phyloP scores from a whole-genome alignment of 441 rosid genomes.

The Rhodomyrtus psidioides region DNA sequence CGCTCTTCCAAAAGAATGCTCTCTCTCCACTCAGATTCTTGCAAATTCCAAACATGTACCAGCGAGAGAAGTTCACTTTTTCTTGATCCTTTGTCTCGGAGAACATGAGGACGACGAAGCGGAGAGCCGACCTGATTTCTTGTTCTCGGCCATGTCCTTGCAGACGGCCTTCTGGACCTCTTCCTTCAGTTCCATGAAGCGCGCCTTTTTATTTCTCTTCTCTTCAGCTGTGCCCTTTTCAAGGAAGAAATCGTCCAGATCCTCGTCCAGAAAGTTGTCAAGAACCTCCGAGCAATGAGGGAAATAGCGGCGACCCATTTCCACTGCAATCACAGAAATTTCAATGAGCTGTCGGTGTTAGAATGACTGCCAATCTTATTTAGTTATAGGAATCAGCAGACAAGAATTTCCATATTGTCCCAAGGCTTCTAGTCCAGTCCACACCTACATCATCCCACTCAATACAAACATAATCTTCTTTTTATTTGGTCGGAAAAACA shows the following conservation, averaged over 20 bases:
- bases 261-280: neutral
- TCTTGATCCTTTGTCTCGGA: neutral
- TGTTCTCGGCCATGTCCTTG: neutral
- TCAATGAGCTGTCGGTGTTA: neutral
- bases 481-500: neutral
- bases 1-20: neutral
- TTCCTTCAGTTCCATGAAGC: neutral
- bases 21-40: neutral
- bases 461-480: neutral
- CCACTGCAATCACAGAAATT: neutral
- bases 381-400: neutral
- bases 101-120: neutral
- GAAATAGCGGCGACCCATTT: neutral
- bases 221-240: conserved; percentile 1
- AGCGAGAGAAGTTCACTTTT: neutral
- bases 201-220: neutral
- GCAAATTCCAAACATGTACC: neutral
- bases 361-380: neutral
- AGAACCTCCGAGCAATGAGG: conserved; percentile 1
- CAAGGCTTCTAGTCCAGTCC: neutral
- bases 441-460: neutral
- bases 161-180: neutral
- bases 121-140: neutral
- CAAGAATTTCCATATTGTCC: neutral
- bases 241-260: neutral